phyloP scores from a whole-genome alignment of 306 rosid species.

The Lupinus albus region DNA sequence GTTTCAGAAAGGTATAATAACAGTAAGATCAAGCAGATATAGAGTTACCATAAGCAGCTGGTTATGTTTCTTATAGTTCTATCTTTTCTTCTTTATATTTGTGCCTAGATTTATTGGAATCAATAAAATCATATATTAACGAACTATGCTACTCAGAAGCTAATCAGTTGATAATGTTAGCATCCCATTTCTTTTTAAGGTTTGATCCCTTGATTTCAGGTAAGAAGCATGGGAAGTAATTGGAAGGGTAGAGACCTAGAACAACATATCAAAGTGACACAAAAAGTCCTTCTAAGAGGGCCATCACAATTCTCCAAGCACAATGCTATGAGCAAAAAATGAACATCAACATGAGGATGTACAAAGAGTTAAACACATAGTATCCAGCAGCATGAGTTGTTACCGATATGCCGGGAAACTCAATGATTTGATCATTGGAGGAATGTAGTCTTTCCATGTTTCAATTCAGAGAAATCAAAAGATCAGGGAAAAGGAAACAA shows the following conservation, averaged over 20 bases:
- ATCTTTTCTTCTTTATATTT: slow-evolving; percentile 5
- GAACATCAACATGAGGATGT: slow-evolving; percentile 25
- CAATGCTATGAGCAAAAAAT: slow-evolving; percentile 40
- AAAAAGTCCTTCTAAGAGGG: slow-evolving; percentile 27
- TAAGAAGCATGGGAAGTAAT: slow-evolving; percentile 57
- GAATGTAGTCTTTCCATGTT: no score
- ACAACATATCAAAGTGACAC: slow-evolving; percentile 29
- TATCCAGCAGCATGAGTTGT: background rate
- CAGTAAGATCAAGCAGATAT: slow-evolving; percentile 12
- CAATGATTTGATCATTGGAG: slow-evolving; percentile 26
- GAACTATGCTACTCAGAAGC: slow-evolving; percentile 1
- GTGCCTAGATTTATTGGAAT: slow-evolving; percentile 24
- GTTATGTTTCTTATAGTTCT: background rate
- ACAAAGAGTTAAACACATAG: background rate
- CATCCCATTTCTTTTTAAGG: slow-evolving; percentile 24
- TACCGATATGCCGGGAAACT: slow-evolving; percentile 30
- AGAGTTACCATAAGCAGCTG: background rate
- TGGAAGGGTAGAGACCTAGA: slow-evolving; percentile 24
- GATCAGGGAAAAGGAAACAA: slow-evolving; percentile 3
- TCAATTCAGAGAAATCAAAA: no score
- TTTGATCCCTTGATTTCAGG: slow-evolving; percentile 51
- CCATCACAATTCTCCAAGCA: slow-evolving; percentile 33
- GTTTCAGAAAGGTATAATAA: slow-evolving; percentile 80
- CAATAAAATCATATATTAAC: background rate
- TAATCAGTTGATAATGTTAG: background rate